A percentile compares a stretch with the other conserved stretches of the same genome.
These are phyloP conservation scores for Russula brevipes DNA, from an alignment of 768 basidiomycete species.

Conservation along the genomic window DNA sequence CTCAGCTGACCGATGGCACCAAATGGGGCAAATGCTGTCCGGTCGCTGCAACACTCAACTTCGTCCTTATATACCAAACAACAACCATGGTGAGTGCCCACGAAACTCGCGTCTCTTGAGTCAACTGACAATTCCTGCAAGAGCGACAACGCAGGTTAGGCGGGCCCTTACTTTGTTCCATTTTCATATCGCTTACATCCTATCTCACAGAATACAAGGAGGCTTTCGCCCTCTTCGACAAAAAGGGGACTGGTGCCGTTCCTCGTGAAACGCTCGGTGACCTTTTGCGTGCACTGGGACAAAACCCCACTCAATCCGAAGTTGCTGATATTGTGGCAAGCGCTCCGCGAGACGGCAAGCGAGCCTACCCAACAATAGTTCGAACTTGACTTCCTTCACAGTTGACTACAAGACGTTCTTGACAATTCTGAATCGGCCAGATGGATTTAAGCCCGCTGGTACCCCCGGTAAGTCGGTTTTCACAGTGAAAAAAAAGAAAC, in stretches of 20 bases:
- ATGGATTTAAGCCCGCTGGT: constrained; percentile 96
- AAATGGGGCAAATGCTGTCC: not conserved
- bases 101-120: not conserved
- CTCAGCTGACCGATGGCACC: not conserved
- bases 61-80: not conserved
- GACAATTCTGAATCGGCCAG: constrained; percentile 86
- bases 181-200: constrained; percentile 4
- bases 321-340: constrained; percentile 72
- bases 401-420: constrained; percentile 94
- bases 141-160: constrained; percentile 51
- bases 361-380: not conserved
- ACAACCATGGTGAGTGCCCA: constrained; percentile 16
- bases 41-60: not conserved
- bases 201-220: constrained; percentile 77
- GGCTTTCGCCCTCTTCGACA: constrained; percentile 97
- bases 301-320: constrained; percentile 99
- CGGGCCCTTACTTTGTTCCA: not conserved
- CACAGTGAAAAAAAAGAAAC: not conserved
- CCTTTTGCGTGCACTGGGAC: constrained; percentile 87
- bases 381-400: constrained; percentile 30
- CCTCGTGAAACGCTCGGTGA: constrained; percentile 87
- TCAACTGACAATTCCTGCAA: constrained; percentile 23
- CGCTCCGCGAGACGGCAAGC: constrained; percentile 73
- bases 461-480: constrained; percentile 70
- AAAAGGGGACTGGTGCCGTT: constrained; percentile 87